phyloP scores from a whole-genome alignment of 345 rosid genomes.

The Geranium brycei region DNA sequence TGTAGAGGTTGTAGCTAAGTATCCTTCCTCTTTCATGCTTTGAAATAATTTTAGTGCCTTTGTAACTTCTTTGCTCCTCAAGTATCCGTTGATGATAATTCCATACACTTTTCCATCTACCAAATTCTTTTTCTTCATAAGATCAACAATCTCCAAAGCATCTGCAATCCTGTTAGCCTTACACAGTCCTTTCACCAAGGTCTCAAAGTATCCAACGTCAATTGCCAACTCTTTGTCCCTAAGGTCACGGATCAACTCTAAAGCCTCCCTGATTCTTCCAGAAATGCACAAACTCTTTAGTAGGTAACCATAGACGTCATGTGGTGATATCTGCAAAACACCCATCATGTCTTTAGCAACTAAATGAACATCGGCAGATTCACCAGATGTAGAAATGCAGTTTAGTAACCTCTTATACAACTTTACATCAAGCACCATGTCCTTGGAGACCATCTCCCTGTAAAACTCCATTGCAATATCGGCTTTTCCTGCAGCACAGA shows the following conservation, averaged over 20 bases:
- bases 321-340: constrained; percentile 35
- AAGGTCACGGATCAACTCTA: constrained; percentile 48
- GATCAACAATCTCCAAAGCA: constrained; percentile 59
- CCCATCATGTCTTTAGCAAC: constrained; percentile 51
- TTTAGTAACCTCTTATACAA: constrained; percentile 44
- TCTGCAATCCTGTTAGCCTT: constrained; percentile 49
- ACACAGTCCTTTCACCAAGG: constrained; percentile 61
- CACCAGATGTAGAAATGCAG: constrained; percentile 33
- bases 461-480: constrained; percentile 60
- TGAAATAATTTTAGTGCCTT: constrained; percentile 47
- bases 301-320: constrained; percentile 34
- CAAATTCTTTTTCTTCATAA: constrained; percentile 46
- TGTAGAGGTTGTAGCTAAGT: constrained; percentile 33
- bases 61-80: constrained; percentile 39
- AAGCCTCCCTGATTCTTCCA: constrained; percentile 61
- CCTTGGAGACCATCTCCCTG: constrained; percentile 54
- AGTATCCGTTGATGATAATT: constrained; percentile 44
- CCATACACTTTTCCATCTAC: constrained; percentile 40
- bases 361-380: constrained; percentile 33
- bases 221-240: constrained; percentile 36
- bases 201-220: constrained; percentile 40
- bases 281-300: constrained; percentile 58
- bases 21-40: constrained; percentile 41
- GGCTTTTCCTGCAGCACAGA: constrained; percentile 43
- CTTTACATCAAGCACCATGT: constrained; percentile 35